These are phyloP conservation scores for Choanephora cucurbitarum DNA, from an alignment of 371 early-diverging fungal species.

Conservation along the genomic window DNA sequence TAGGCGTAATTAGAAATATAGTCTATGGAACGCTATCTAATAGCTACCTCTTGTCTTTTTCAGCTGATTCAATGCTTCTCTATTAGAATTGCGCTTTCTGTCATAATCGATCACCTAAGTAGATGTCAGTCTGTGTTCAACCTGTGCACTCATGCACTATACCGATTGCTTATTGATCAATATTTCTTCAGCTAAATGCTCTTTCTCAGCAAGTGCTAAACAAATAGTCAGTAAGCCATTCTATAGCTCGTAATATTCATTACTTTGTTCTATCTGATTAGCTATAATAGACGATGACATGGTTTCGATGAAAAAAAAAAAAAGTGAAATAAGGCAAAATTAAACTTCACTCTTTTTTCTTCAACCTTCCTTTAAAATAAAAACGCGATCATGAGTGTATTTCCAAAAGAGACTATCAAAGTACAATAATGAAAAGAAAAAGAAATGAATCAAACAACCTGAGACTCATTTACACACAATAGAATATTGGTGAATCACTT, in stretches of 20 bases:
- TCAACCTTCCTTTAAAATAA: background rate
- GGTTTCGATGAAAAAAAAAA: background rate
- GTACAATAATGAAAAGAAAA: slow-evolving; percentile 17
- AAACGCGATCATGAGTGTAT: slow-evolving; percentile 38
- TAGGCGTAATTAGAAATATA: too few relatives aligned
- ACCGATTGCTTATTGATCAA: slow-evolving; percentile 63
- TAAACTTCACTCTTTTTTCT: background rate
- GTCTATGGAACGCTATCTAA: too few relatives aligned
- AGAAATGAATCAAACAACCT: background rate
- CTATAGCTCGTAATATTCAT: too few relatives aligned
- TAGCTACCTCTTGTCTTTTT: slow-evolving; percentile 30
- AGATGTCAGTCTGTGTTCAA: too few relatives aligned
- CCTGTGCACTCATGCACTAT: too few relatives aligned
- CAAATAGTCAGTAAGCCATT: too few relatives aligned
- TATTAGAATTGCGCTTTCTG: slow-evolving; percentile 57
- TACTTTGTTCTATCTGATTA: slow-evolving; percentile 29
- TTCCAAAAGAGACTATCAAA: slow-evolving; percentile 55
- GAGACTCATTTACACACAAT: slow-evolving; percentile 2
- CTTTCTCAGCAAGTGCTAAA: slow-evolving; percentile 54
- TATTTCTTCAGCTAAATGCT: slow-evolving; percentile 63
- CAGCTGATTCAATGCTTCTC: slow-evolving; percentile 58
- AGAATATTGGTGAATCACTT: slow-evolving; percentile 89
- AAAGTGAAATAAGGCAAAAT: background rate
- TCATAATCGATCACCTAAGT: slow-evolving; percentile 64
- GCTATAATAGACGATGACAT: slow-evolving; percentile 9